Conservation (phyloP, 768 basidiomycete species). For the Xanthoconium purpureum region DNA sequence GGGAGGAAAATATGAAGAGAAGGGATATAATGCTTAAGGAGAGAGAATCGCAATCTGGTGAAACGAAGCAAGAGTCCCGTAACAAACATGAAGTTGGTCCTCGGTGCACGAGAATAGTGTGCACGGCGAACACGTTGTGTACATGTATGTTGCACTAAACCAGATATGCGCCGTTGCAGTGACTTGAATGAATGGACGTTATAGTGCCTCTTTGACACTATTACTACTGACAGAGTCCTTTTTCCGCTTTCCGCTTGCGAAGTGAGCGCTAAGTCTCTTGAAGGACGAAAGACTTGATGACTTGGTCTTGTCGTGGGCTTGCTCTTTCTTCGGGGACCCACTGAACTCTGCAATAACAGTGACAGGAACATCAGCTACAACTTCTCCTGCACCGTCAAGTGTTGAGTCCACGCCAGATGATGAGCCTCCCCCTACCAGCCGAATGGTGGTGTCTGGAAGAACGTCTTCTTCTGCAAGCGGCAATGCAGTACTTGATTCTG, state of each 20-base stretch:
- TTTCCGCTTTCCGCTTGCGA: constrained; percentile 45
- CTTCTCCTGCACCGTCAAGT: constrained; percentile 32
- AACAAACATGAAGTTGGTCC: constrained; percentile 1
- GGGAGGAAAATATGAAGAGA: constrained; percentile 14
- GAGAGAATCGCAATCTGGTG: constrained; percentile 2
- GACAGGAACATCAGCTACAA: constrained; percentile 38
- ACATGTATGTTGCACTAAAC: constrained; percentile 23
- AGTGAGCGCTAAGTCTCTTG: constrained; percentile 49
- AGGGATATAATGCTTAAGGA: constrained; percentile 13
- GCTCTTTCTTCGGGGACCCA: constrained; percentile 27
- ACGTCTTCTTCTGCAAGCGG: constrained; percentile 16
- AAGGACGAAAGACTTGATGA: constrained; percentile 50
- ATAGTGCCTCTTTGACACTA: constrained; percentile 42
- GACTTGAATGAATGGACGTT: constrained; percentile 18
- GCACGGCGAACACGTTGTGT: constrained; percentile 15
- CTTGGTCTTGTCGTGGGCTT: constrained; percentile 52
- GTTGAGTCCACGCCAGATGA: constrained; percentile 29
- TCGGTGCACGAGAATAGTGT: constrained; percentile 16
- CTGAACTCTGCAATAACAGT: constrained; percentile 35
- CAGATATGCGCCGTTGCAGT: constrained; percentile 9
- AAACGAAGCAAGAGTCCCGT: constrained; percentile 13
- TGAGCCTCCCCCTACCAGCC: constrained; percentile 58
- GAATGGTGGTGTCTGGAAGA: constrained; percentile 45
- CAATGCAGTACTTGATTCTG: constrained; percentile 7
- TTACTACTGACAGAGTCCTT: constrained; percentile 49